Conservation (phyloP, 129 eudicot species). For the Chrysanthemum seticuspe region DNA sequence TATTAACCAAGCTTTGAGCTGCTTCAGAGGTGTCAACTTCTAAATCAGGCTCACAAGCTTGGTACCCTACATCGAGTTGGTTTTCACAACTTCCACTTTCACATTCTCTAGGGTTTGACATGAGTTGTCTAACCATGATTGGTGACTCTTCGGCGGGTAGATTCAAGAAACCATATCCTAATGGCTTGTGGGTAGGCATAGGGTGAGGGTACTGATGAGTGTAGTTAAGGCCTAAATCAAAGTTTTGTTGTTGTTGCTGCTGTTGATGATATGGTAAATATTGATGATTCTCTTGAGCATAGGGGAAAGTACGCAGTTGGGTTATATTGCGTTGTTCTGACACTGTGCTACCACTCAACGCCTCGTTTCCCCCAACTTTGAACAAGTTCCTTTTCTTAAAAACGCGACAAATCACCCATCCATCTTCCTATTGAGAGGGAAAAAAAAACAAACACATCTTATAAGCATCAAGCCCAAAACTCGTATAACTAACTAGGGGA, state of each 20-base stretch:
- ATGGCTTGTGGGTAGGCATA: constrained; percentile 42
- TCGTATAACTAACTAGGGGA: constrained; percentile 1
- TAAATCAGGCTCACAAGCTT: constrained; percentile 43
- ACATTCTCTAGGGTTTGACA: constrained; percentile 58
- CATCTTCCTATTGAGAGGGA: constrained; percentile 56
- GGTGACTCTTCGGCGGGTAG: constrained; percentile 40
- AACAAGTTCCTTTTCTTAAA: constrained; percentile 84
- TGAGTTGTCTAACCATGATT: constrained; percentile 51
- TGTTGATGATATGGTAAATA: constrained; percentile 35
- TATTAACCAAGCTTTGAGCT: constrained; percentile 17
- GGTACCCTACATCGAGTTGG: constrained; percentile 35
- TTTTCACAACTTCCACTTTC: constrained; percentile 54
- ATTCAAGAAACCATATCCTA: constrained; percentile 30
- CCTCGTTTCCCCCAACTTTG: constrained; percentile 64
- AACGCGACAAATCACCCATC: constrained; percentile 92
- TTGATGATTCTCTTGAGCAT: constrained; percentile 32
- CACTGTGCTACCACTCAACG: constrained; percentile 30
- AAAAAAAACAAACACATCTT: not conserved
- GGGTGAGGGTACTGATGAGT: constrained; percentile 45
- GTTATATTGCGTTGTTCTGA: constrained; percentile 40
- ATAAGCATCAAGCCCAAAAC: not conserved
- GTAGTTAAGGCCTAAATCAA: constrained; percentile 56
- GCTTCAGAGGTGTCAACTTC: constrained; percentile 45
- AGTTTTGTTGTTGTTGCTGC: constrained; percentile 41
- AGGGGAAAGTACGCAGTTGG: constrained; percentile 35